Evolutionary conservation across 176 grass and related monocot species (phyloP), one percentile per base, ranked within the genome.

Genomic region (Oryza australiensis): DNA sequence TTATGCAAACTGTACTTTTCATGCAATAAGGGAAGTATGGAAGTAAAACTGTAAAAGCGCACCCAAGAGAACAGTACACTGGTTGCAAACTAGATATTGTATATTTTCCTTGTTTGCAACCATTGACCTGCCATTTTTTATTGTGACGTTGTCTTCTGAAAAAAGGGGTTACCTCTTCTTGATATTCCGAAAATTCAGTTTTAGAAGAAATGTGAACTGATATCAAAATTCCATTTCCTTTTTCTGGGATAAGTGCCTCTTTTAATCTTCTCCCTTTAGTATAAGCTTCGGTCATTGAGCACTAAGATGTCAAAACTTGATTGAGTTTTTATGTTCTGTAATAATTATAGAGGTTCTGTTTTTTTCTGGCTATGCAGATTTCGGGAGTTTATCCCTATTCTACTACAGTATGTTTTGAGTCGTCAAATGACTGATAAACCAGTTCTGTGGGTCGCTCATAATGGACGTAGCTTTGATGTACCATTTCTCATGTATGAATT

Each of bases 371-470:
- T 75, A 70, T 72, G 71, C 87, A 98, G 95, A 89, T 91, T 93
- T 75, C 76, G 80, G 67, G 84, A 94, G 30, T 60, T 89, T 70
- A 74, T 94, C 68, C 89, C 86, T 28, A 73, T 86, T 57, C 80
- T 98, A 77, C 42, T 93, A 46, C 68, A 91, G 81, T 95, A 86
- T 78, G 93, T 98, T 68, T 64, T 42, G 41, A 98, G 90, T 76
- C 92, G 93, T 72, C 90, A 90, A 79, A 88, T 75, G 78, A 64
- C 30, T 14, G 87, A 87, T 57, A 95, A 89, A 86, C 96, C 89
- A 49, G 80, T 98, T 78, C 6, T 98, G 12, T 91, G 88, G 92
- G 82, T 98, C 69, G 90, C 90, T 69, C 96, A 98, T 68, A 93
- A 95, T 67, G 92, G 85, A 18, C 89, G 86, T 66, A 29, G 28